Conservation (phyloP, 768 basidiomycete genomes). For the Boletus pseudo-olivaceus region DNA sequence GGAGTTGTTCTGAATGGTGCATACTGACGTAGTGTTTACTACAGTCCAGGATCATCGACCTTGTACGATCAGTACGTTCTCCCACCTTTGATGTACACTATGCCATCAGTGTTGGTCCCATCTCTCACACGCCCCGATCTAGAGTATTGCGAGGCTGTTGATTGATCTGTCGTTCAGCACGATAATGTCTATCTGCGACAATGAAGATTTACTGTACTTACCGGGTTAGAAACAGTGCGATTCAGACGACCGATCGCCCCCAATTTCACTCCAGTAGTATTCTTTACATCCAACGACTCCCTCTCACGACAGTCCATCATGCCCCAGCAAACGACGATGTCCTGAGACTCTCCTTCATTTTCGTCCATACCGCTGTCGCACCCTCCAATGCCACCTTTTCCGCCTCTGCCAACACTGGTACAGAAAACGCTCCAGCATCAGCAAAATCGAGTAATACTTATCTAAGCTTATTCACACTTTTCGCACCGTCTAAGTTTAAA, state of each 20-base stretch:
- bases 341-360: slow-evolving; percentile 44
- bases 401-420: slow-evolving; percentile 41
- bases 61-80: too few relatives aligned
- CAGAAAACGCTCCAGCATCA: slow-evolving; percentile 35
- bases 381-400: slow-evolving; percentile 45
- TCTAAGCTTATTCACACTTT: too few relatives aligned
- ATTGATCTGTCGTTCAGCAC: neutral
- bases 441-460: too few relatives aligned
- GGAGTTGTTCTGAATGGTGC: too few relatives aligned
- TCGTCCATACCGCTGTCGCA: slow-evolving; percentile 45
- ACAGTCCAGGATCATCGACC: too few relatives aligned
- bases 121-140: neutral
- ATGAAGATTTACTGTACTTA: neutral
- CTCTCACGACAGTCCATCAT: slow-evolving; percentile 37
- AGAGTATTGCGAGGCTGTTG: neutral
- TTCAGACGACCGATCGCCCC: neutral
- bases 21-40: too few relatives aligned
- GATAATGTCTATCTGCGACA: too few relatives aligned
- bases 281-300: slow-evolving; percentile 5
- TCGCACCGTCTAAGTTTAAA: too few relatives aligned
- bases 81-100: too few relatives aligned
- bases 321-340: slow-evolving; percentile 15
- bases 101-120: too few relatives aligned
- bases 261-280: neutral
- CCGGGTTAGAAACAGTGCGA: neutral